Evolutionary conservation across 1,284 basidiomycete genomes (phyloP), one percentile per base, ranked within the genome.

Genomic region (Anthracocystis walkeri): DNA sequence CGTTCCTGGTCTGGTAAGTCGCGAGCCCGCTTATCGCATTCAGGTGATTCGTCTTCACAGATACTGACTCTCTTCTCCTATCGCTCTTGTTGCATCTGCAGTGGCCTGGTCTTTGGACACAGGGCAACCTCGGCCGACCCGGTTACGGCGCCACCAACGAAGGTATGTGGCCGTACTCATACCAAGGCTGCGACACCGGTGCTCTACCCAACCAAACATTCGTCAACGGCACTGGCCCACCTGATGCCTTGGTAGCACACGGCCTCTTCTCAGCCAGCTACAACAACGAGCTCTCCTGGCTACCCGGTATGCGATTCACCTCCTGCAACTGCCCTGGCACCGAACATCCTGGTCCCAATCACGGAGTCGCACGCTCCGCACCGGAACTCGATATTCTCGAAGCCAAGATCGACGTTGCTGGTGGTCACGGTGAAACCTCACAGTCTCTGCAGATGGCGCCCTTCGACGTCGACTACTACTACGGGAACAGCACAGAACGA

Each of bases 391-490:
- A 86, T 60, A 79, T 85, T 29, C 73, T 84, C 54, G 84, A 86
- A 69, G 80, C 83, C 18, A 88, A 90, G 75, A 87, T 87, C 89
- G 86, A 90, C 89, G 82, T 65, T 0, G 65, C 64, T n/a, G 48
- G 58, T 3, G 84, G 82, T 3, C 62, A 62, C 46, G 74, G 76
- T 16, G 69, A 75, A 23, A 82, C 80, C 0, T 85, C 82, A 63
- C 76, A 82, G 63, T 83, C 83, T 8, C 71, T 81, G 44, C 85
- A 85, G 54, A 77, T 82, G 59, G 85, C 85, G 1, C 85, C 85
- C 0, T 85, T 84, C 67, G 82, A 83, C 64, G 61, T 76, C 8
- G 74, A 76, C 38, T 83, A 82, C 65, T 71, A 74, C 54, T 84
- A 83, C 69, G 70, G 78, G 14, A 59, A 77, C n/a, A 60, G 63